Evolutionary conservation across 2,329 filamentous ascomycete genomes (phyloP), one percentile per base, ranked within the genome.

Genomic region (Pleomassaria siparia): DNA sequence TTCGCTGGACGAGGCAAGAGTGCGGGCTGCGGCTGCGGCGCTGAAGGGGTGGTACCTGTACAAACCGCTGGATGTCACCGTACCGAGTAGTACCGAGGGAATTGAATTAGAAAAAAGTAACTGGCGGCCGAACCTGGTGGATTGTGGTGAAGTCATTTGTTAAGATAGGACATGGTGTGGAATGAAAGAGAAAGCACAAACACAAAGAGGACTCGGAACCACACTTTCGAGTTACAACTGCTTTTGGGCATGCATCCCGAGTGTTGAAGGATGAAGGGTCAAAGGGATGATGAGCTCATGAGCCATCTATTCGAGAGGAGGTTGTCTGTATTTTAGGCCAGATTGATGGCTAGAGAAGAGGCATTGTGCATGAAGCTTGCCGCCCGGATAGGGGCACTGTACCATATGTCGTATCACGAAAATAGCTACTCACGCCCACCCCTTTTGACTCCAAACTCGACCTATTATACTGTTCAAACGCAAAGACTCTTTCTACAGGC

Each of bases 11-110:
- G 82, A 90, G 62, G 92, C 88, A 25, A 83, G 89, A 54, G 80
- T 82, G 54, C 82, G 89, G 69, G 94, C 94, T 16, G 84, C 89
- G 29, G 91, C 95, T 63, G 86, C 87, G 54, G 86, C 91, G 15
- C 78, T 99, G 65, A 95, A 96, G 79, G 80, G 86, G 5, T 99
- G 94, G 94, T 99, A 99, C 72, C 78, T 99, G 44, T 99, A 99
- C 76, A 91, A 86, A 69, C 92, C 94, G 1, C 66, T 81, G 26
- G 69, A 77, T 20, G 71, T 76, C 6, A 73, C 74, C 25, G 64
- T 81, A 44, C 80, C 81, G 21, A 81, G 76, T 55, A 77, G 78
- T 52, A 75, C 67, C 53, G 70, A 67, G 29, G 63, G 67, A 9
- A n/a, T n/a, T n/a, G 60, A 62, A 36, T 58, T 63, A 13, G 64